Conservation (phyloP, 371 early-diverging fungal species). For the Zancudomyces culisetae region DNA sequence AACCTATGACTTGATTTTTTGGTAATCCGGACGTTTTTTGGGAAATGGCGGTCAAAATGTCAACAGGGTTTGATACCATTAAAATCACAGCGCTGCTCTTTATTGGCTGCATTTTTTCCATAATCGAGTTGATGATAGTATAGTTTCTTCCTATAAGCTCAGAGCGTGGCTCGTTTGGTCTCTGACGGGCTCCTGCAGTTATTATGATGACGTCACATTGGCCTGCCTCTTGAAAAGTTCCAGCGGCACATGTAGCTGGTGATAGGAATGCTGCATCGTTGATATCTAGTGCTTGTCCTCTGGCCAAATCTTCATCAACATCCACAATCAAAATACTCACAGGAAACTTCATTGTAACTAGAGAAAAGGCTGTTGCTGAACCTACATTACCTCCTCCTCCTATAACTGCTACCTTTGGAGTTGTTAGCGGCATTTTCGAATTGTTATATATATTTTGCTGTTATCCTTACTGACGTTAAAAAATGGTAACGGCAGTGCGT, state of each 20-base stretch:
- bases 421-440: not conserved
- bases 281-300: slow-evolving; percentile 60
- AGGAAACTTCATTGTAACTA: slow-evolving; percentile 43
- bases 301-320: slow-evolving; percentile 32
- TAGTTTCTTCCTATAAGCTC: slow-evolving; percentile 63
- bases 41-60: slow-evolving; percentile 61
- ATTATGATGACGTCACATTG: slow-evolving; percentile 67
- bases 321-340: slow-evolving; percentile 58
- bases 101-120: slow-evolving; percentile 53
- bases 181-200: slow-evolving; percentile 77
- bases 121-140: slow-evolving; percentile 43
- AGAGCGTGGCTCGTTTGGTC: slow-evolving; percentile 51
- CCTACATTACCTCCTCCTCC: slow-evolving; percentile 67
- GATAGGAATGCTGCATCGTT: slow-evolving; percentile 52
- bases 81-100: slow-evolving; percentile 46
- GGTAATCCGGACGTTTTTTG: slow-evolving; percentile 62
- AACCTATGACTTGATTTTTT: slow-evolving; percentile 57
- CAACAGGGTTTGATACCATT: slow-evolving; percentile 68
- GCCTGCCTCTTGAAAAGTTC: slow-evolving; percentile 46
- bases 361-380: slow-evolving; percentile 50
- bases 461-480: no score
- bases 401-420: slow-evolving; percentile 34
- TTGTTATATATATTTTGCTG: no score
- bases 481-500: no score
- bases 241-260: slow-evolving; percentile 36